Percentiles rank a stretch among this genome's conserved stretches.
Conservation (phyloP, 148 eudicot genomes). For the Rhododendron molle region DNA sequence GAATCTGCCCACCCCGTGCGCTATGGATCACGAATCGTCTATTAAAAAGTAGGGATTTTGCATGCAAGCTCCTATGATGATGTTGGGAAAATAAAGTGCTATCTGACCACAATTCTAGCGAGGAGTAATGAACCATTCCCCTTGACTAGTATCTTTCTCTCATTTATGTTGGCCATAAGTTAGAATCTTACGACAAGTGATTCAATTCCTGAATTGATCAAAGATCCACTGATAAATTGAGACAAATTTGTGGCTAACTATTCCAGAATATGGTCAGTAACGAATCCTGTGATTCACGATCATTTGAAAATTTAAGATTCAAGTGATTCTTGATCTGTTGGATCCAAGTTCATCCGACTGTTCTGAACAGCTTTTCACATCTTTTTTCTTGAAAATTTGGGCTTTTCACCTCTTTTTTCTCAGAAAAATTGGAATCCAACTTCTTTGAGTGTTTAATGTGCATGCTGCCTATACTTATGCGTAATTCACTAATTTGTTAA, state of each 20-base stretch:
- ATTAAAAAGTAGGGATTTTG: too few species aligned
- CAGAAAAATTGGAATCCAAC: not conserved
- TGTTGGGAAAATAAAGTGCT: not conserved
- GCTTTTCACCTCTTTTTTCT: not conserved
- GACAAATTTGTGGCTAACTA: not conserved
- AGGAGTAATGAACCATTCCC: not conserved
- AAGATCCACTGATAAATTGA: not conserved
- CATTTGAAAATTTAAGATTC: not conserved
- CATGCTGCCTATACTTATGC: not conserved
- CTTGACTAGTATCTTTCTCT: not conserved
- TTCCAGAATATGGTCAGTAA: not conserved
- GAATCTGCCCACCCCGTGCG: too few species aligned
- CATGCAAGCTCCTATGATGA: not conserved
- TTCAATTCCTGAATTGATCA: not conserved
- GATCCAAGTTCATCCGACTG: not conserved
- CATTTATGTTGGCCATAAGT: not conserved
- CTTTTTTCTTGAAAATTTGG: not conserved
- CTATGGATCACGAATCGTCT: too few species aligned
- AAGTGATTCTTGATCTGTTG: not conserved
- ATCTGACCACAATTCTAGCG: not conserved
- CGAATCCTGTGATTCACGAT: not conserved
- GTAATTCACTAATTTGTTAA: not conserved
- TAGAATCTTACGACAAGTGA: not conserved
- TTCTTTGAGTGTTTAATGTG: not conserved
- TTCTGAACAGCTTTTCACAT: not conserved